These are phyloP conservation scores for Microbotryum silenes-acaulis DNA, from an alignment of 1,284 basidiomycete genomes.

Conservation along the genomic window DNA sequence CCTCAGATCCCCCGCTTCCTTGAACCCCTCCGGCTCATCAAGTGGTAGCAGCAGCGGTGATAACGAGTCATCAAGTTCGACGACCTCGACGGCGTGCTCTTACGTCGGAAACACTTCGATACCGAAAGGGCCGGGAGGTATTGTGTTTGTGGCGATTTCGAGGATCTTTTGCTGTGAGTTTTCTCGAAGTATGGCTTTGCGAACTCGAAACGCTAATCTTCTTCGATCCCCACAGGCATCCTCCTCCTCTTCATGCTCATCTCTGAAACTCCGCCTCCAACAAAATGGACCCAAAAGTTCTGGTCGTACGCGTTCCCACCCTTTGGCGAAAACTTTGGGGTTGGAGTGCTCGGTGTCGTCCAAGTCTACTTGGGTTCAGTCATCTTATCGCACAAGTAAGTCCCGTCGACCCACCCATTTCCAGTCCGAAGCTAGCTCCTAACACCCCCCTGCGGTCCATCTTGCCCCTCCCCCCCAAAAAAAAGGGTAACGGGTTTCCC, in stretches of 20 bases:
- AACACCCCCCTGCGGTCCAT: not conserved
- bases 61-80: not conserved
- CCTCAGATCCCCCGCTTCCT: not conserved
- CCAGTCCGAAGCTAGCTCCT: not conserved
- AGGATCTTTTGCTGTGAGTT: conserved; percentile 17
- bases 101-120: conserved; percentile 23
- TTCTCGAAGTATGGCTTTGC: no score
- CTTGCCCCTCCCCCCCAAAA: not conserved
- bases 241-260: conserved; percentile 28
- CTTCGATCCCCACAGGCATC: conserved; percentile 5
- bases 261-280: conserved; percentile 21
- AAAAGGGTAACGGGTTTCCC: conserved; percentile 49
- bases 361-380: conserved; percentile 29
- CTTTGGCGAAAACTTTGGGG: conserved; percentile 24
- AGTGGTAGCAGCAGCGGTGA: no score
- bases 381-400: conserved; percentile 20
- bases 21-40: not conserved
- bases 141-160: conserved; percentile 29
- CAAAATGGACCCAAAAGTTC: conserved; percentile 14
- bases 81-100: not conserved
- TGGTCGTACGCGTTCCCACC: conserved; percentile 31
- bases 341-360: conserved; percentile 27
- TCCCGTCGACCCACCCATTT: not conserved
- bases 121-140: conserved; percentile 26
- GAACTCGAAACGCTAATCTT: not conserved